Evolutionary conservation across 164 flowering plant genomes (phyloP).

Genomic region (Nymphaea colorata): DNA sequence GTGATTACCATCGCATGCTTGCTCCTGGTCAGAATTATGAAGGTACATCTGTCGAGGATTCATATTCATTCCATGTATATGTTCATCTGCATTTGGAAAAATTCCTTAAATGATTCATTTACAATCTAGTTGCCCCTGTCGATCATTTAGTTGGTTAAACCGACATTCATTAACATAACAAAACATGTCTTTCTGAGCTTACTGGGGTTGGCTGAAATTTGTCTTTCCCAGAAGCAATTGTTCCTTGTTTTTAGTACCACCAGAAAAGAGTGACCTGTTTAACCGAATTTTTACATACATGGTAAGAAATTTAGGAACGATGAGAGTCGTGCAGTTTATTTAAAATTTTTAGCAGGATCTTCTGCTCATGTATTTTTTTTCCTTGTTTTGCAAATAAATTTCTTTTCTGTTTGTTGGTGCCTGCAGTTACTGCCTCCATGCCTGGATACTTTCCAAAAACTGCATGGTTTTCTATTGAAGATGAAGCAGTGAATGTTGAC

Average conservation of each 20-base stretch:
- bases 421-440: conserved; percentile 46
- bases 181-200: neutral
- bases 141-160: neutral
- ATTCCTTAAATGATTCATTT: neutral
- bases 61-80: neutral
- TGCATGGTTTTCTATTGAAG: conserved; percentile 41
- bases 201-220: neutral
- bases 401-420: neutral
- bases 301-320: too few relatives aligned
- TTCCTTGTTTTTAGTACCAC: neutral
- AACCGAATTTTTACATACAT: neutral
- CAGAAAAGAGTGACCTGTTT: neutral
- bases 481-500: conserved; percentile 43
- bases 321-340: neutral
- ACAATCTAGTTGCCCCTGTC: neutral
- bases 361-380: neutral
- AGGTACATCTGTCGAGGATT: conserved; percentile 32
- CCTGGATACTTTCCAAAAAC: conserved; percentile 65
- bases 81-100: neutral
- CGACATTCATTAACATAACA: neutral
- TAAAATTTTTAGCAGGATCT: neutral
- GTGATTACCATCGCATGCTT: conserved; percentile 71
- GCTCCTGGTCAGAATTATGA: conserved; percentile 54
- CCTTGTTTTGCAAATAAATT: neutral
- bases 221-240: neutral